Evolutionary conservation across 1,139 yeast genomes (phyloP).

Genomic region (Candida dubliniensis): DNA sequence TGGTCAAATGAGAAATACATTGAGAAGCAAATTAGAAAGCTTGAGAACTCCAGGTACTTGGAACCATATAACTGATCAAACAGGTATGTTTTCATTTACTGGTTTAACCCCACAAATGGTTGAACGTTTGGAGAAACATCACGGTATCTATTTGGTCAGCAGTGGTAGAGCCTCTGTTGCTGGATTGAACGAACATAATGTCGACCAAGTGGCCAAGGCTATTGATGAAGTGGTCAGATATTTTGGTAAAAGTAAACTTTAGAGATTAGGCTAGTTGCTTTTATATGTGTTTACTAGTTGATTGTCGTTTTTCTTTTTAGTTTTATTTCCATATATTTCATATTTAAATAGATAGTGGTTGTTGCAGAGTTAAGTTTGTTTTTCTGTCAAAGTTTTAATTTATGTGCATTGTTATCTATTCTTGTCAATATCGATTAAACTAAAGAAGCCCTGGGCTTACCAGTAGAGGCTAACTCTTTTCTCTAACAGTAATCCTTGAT

Average conservation of each 20-base stretch:
- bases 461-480: no score
- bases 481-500: no score
- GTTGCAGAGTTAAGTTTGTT: no score
- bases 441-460: no score
- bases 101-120: slow-evolving; percentile 84
- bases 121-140: slow-evolving; percentile 69
- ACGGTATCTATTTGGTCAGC: slow-evolving; percentile 74
- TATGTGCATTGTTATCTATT: no score
- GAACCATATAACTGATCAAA: slow-evolving; percentile 90
- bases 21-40: slow-evolving; percentile 57
- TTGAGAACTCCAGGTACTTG: slow-evolving; percentile 85
- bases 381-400: no score
- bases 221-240: slow-evolving; percentile 73
- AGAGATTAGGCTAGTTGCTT: background rate
- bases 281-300: background rate
- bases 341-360: no score
- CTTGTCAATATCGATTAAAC: no score
- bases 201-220: slow-evolving; percentile 76
- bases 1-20: slow-evolving; percentile 66
- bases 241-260: slow-evolving; percentile 15
- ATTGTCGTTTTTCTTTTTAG: background rate
- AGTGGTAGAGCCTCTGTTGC: slow-evolving; percentile 95
- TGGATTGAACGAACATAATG: slow-evolving; percentile 82
- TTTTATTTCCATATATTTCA: background rate
- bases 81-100: slow-evolving; percentile 97